Evolutionary conservation across 331 rosid species (phyloP).

Genomic region (Quercus phellos): DNA sequence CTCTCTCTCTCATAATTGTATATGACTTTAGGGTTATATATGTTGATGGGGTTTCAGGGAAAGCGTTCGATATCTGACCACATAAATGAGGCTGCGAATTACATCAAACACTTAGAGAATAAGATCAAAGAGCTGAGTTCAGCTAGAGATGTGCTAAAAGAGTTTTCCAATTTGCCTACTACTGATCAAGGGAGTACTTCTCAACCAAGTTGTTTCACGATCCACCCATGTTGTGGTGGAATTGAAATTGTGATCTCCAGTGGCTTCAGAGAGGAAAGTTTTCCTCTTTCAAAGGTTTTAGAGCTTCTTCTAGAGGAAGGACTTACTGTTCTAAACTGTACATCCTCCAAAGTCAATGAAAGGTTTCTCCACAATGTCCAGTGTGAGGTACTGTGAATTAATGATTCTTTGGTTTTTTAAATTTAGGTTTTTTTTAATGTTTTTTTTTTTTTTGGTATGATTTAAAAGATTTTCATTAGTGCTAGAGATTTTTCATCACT

Average conservation of each 20-base stretch:
- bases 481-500: not conserved
- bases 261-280: constrained; percentile 14
- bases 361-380: constrained; percentile 44
- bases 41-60: constrained; percentile 48
- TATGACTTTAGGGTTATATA: constrained; percentile 16
- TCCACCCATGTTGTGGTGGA: constrained; percentile 36
- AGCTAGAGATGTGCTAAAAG: constrained; percentile 46
- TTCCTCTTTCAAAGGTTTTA: constrained; percentile 37
- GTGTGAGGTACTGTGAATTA: constrained; percentile 39
- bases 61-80: constrained; percentile 68
- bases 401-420: not conserved
- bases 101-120: constrained; percentile 43
- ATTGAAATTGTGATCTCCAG: constrained; percentile 36
- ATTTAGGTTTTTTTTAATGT: constrained; percentile 7
- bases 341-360: constrained; percentile 40
- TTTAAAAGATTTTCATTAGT: not conserved
- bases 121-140: constrained; percentile 35
- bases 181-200: not conserved
- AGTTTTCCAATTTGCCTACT: not conserved
- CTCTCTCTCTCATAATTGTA: not conserved
- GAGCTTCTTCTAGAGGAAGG: constrained; percentile 39
- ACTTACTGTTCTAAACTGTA: constrained; percentile 33
- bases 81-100: constrained; percentile 51
- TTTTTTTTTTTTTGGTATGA: constrained; percentile 8
- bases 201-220: constrained; percentile 4